Evolutionary conservation across 1,284 basidiomycete species (phyloP).

Genomic region (Malassezia yamatoensis): DNA sequence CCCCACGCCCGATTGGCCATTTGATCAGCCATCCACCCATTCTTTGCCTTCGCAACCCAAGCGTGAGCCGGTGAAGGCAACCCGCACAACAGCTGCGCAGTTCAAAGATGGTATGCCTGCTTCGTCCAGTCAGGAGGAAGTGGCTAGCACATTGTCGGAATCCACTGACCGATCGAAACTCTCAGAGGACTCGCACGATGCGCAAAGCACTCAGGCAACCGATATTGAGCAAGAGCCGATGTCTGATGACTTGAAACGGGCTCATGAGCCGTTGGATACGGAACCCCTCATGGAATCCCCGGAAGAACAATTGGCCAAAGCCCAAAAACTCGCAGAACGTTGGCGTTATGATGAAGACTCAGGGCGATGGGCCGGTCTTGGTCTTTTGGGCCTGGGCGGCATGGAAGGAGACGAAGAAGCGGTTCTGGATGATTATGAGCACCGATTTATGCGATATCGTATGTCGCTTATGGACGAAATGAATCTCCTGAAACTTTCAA

Average conservation of each 20-base stretch:
- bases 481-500: constrained; percentile 42
- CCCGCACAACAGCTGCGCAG: background rate
- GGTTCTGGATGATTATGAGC: constrained; percentile 45
- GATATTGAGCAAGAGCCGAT: constrained; percentile 23
- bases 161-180: constrained; percentile 29
- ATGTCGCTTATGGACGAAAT: constrained; percentile 43
- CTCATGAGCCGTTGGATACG: background rate
- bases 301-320: constrained; percentile 11
- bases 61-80: background rate
- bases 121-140: constrained; percentile 14
- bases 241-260: constrained; percentile 11
- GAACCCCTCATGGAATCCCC: background rate
- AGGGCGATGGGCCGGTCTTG: constrained; percentile 41
- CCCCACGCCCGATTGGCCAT: constrained; percentile 12
- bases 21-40: background rate
- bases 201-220: constrained; percentile 34
- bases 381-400: constrained; percentile 41
- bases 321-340: constrained; percentile 25
- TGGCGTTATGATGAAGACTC: constrained; percentile 47
- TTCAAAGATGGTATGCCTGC: background rate
- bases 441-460: constrained; percentile 44
- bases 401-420: constrained; percentile 48
- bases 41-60: background rate
- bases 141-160: constrained; percentile 33
- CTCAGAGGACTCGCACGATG: constrained; percentile 22